These are phyloP conservation scores for Fragaria vesca DNA, from an alignment of 306 rosid genomes.

Conservation along the genomic window DNA sequence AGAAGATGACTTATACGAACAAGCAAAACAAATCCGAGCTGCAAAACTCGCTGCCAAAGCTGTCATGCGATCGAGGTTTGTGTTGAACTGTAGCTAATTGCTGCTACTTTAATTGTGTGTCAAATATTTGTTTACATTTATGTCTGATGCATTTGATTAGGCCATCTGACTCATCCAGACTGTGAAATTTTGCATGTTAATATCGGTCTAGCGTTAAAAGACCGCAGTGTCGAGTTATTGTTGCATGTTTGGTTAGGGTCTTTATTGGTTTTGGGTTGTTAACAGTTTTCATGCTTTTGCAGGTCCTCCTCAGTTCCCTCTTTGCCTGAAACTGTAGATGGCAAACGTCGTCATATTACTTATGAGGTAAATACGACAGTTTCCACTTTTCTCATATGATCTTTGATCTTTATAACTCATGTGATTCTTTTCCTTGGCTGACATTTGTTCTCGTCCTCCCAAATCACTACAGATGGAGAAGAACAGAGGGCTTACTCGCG, in stretches of 20 bases:
- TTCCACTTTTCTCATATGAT: not conserved
- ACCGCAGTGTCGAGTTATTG: not conserved
- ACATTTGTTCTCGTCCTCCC: slow-evolving; percentile 6
- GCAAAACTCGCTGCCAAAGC: slow-evolving; percentile 67
- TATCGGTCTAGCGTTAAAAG: not conserved
- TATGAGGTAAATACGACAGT: slow-evolving; percentile 43
- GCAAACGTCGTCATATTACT: slow-evolving; percentile 57
- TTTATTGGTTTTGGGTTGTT: not conserved
- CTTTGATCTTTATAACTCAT: not conserved
- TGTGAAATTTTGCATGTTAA: not conserved
- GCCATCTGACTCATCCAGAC: not conserved
- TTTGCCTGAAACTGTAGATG: slow-evolving; percentile 51
- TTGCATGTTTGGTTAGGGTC: not conserved
- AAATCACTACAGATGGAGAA: slow-evolving; percentile 57
- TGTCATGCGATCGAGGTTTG: slow-evolving; percentile 51
- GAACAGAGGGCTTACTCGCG: slow-evolving; percentile 79
- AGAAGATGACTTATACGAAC: slow-evolving; percentile 65
- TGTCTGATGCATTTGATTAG: not conserved
- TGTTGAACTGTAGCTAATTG: slow-evolving; percentile 1
- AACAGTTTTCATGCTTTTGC: slow-evolving; percentile 12
- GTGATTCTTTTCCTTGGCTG: not conserved
- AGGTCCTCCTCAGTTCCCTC: slow-evolving; percentile 44
- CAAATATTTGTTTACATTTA: not conserved
- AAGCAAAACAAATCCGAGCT: slow-evolving; percentile 50
- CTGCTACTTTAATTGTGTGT: not conserved